phyloP scores from a whole-genome alignment of 2,329 filamentous ascomycete genomes.

The Rutstroemia sp. region DNA sequence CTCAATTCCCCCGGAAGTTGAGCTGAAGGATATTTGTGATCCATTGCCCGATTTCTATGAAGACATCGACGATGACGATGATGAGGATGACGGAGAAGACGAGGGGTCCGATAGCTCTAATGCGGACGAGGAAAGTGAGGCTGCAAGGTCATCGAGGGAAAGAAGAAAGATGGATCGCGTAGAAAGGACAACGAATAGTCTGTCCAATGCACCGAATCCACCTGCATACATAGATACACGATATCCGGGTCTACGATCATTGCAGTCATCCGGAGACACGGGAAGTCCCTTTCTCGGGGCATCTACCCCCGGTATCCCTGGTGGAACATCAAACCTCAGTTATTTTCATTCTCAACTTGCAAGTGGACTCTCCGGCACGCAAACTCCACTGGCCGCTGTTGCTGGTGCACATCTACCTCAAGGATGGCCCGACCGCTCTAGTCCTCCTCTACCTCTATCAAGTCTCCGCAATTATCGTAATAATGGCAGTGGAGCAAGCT shows the following conservation, averaged over 20 bases:
- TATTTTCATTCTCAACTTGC: slow-evolving; percentile 77
- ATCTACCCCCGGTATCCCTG: slow-evolving; percentile 56
- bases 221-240: slow-evolving; percentile 36
- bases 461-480: slow-evolving; percentile 17
- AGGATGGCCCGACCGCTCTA: slow-evolving; percentile 37
- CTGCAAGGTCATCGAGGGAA: slow-evolving; percentile 27
- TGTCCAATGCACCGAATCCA: slow-evolving; percentile 15
- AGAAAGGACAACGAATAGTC: slow-evolving; percentile 27
- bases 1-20: slow-evolving; percentile 70
- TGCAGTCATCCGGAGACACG: slow-evolving; percentile 34
- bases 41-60: slow-evolving; percentile 96
- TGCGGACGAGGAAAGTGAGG: slow-evolving; percentile 11
- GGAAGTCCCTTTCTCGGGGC: slow-evolving; percentile 51
- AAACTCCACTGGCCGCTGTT: slow-evolving; percentile 73
- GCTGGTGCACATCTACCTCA: slow-evolving; percentile 59
- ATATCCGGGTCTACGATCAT: slow-evolving; percentile 27
- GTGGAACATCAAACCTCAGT: slow-evolving; percentile 68
- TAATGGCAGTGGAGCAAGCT: slow-evolving; percentile 25
- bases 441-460: slow-evolving; percentile 15
- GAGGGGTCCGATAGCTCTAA: slow-evolving; percentile 22
- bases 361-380: slow-evolving; percentile 63
- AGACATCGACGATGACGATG: slow-evolving; percentile 58
- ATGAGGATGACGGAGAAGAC: slow-evolving; percentile 42
- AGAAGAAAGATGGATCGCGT: slow-evolving; percentile 30
- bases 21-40: slow-evolving; percentile 95